Percentiles rank a stretch among this genome's conserved stretches.
phyloP scores from a whole-genome alignment of 495 filamentous ascomycete genomes.

The Trichoderma virens region DNA sequence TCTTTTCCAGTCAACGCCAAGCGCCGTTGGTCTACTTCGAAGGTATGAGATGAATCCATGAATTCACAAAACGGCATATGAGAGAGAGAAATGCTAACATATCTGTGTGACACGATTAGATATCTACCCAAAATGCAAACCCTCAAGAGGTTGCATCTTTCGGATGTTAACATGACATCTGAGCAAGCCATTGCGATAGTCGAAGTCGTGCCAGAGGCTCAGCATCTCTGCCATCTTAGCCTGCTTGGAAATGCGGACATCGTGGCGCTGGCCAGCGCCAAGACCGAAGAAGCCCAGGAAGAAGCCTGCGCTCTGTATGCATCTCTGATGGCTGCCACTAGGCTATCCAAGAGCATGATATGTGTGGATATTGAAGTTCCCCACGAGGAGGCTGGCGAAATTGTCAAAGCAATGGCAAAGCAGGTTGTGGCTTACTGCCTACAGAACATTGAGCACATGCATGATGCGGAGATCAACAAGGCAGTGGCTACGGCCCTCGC shows the following conservation, averaged over 20 bases:
- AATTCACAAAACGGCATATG: background rate
- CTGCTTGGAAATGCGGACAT: slow-evolving; percentile 77
- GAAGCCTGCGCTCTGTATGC: slow-evolving; percentile 93
- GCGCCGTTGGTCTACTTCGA: slow-evolving; percentile 65
- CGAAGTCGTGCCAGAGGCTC: slow-evolving; percentile 80
- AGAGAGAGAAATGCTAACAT: slow-evolving; percentile 6
- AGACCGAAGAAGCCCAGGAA: slow-evolving; percentile 68
- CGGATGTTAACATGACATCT: slow-evolving; percentile 76
- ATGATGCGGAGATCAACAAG: slow-evolving; percentile 25
- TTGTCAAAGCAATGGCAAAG: slow-evolving; percentile 87
- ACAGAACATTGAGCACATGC: slow-evolving; percentile 72
- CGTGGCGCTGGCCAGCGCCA: slow-evolving; percentile 54
- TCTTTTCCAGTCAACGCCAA: slow-evolving; percentile 68
- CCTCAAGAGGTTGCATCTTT: slow-evolving; percentile 79
- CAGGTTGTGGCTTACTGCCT: slow-evolving; percentile 92
- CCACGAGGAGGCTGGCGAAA: slow-evolving; percentile 64
- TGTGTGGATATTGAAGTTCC: slow-evolving; percentile 91
- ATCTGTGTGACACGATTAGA: slow-evolving; percentile 27
- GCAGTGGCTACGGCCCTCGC: slow-evolving; percentile 23
- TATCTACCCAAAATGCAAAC: slow-evolving; percentile 75
- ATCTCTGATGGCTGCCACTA: slow-evolving; percentile 79
- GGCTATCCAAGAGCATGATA: slow-evolving; percentile 74
- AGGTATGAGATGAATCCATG: slow-evolving; percentile 41
- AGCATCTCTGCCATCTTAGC: slow-evolving; percentile 77
- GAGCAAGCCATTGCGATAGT: slow-evolving; percentile 84